Percentiles rank a stretch among this genome's conserved stretches.
phyloP scores from a whole-genome alignment of 2,329 filamentous ascomycete species.

The Amauroascus niger region DNA sequence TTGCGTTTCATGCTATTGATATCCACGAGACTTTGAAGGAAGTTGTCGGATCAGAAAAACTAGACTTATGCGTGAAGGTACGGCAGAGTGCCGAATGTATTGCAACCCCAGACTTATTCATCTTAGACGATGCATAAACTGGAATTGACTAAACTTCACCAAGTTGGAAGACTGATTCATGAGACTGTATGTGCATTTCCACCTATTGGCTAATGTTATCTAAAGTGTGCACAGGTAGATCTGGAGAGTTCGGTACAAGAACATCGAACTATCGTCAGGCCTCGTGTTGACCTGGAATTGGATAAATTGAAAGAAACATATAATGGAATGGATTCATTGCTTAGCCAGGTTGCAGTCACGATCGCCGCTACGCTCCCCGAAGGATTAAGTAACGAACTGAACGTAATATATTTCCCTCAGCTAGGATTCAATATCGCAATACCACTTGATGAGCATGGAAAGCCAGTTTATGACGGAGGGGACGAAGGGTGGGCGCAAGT shows the following conservation, averaged over 20 bases:
- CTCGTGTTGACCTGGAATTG: constrained; percentile 61
- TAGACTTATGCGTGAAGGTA: constrained; percentile 47
- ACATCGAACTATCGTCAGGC: constrained; percentile 60
- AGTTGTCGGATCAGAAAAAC: constrained; percentile 44
- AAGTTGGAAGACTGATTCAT: constrained; percentile 60
- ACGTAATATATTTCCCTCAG: constrained; percentile 85
- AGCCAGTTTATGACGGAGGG: constrained; percentile 55
- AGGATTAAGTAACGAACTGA: constrained; percentile 46
- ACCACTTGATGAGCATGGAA: constrained; percentile 50
- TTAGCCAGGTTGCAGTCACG: constrained; percentile 58
- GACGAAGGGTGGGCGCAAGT: constrained; percentile 64
- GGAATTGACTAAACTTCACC: constrained; percentile 49
- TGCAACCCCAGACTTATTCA: not conserved
- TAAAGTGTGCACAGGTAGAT: constrained; percentile 48
- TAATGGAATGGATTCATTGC: constrained; percentile 63
- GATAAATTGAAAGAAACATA: constrained; percentile 71
- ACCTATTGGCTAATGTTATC: constrained; percentile 7
- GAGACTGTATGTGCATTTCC: constrained; percentile 43
- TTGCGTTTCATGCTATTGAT: constrained; percentile 60
- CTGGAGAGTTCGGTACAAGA: constrained; percentile 66
- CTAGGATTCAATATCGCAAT: constrained; percentile 81
- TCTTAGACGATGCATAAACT: constrained; percentile 51
- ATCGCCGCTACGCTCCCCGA: constrained; percentile 55
- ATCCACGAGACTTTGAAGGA: constrained; percentile 56
- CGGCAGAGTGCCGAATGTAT: not conserved